Evolutionary conservation across 2,329 filamentous ascomycete genomes (phyloP).

Genomic region (Aspergillus sp.): DNA sequence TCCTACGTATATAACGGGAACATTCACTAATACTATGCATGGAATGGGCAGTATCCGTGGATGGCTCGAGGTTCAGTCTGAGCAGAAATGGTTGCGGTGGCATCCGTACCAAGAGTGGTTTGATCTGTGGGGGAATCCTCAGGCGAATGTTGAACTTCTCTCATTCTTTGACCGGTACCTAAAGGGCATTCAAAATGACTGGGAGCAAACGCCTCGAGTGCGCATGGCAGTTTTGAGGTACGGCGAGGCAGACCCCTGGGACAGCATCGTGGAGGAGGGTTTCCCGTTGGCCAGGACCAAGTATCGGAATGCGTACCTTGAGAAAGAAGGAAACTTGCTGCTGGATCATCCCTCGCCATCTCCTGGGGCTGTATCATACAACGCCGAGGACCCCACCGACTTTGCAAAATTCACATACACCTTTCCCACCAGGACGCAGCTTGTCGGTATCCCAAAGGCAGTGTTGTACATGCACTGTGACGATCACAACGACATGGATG

Average conservation of each 20-base stretch:
- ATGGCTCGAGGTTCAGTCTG: slow-evolving; percentile 14
- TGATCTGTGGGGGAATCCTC: slow-evolving; percentile 19
- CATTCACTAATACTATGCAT: slow-evolving; percentile 41
- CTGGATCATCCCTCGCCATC: neutral
- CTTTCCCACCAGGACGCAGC: slow-evolving; percentile 6
- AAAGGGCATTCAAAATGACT: slow-evolving; percentile 14
- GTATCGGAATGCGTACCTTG: slow-evolving; percentile 18
- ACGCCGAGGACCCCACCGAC: slow-evolving; percentile 12
- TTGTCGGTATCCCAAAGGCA: slow-evolving; percentile 21
- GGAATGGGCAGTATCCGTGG: slow-evolving; percentile 20
- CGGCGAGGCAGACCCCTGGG: slow-evolving; percentile 9
- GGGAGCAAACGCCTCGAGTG: slow-evolving; percentile 17
- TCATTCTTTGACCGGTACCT: slow-evolving; percentile 19
- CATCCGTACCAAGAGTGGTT: slow-evolving; percentile 23
- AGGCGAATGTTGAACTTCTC: slow-evolving; percentile 6
- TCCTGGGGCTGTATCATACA: slow-evolving; percentile 2
- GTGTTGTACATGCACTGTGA: slow-evolving; percentile 20
- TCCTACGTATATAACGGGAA: slow-evolving; percentile 27
- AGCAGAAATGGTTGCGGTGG: slow-evolving; percentile 19
- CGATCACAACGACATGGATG: slow-evolving; percentile 18
- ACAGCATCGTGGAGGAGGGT: slow-evolving; percentile 11
- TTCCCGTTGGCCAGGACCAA: slow-evolving; percentile 15
- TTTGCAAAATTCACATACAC: slow-evolving; percentile 20
- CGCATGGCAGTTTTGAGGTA: slow-evolving; percentile 16
- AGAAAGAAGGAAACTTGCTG: neutral